Evolutionary conservation across 352 stramenopile genomes (phyloP).

Genomic region (Pythium volutum): DNA sequence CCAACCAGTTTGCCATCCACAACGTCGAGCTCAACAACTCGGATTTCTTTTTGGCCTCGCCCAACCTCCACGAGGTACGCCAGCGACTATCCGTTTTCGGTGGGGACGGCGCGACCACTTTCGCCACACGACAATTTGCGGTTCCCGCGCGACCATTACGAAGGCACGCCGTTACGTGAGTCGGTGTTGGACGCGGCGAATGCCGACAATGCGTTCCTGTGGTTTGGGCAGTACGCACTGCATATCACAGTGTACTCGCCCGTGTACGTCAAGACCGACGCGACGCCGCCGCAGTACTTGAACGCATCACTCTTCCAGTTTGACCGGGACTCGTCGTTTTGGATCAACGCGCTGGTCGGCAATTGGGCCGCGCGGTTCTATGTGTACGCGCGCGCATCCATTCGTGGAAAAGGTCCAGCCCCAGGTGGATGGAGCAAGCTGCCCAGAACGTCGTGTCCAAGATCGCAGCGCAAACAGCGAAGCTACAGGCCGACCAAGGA

Average conservation of each 20-base stretch:
- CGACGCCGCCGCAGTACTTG: conserved; percentile 46
- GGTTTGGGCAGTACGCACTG: conserved; percentile 90
- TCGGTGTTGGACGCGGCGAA: conserved; percentile 60
- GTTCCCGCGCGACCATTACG: conserved; percentile 92
- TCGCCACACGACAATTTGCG: conserved; percentile 86
- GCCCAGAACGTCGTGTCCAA: conserved; percentile 34
- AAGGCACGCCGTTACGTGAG: conserved; percentile 92
- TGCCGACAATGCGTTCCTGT: conserved; percentile 62
- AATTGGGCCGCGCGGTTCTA: conserved; percentile 86
- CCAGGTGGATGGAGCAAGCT: conserved; percentile 61
- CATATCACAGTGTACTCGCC: conserved; percentile 88
- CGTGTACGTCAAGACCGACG: conserved; percentile 71
- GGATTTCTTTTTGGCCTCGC: conserved; percentile 86
- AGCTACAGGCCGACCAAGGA: conserved; percentile 29
- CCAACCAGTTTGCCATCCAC: conserved; percentile 95
- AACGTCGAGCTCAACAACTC: conserved; percentile 80
- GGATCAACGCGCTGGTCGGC: conserved; percentile 75
- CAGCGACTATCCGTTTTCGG: conserved; percentile 87
- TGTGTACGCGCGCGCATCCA: conserved; percentile 51
- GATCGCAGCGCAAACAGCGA: too few relatives aligned
- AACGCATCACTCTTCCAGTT: conserved; percentile 65
- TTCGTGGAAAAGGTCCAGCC: conserved; percentile 57
- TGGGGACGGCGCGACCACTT: conserved; percentile 52
- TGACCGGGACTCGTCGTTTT: conserved; percentile 65
- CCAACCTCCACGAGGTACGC: conserved; percentile 82